Conservation (phyloP, 768 basidiomycete genomes). For the Xerocomellus chrysenteron region DNA sequence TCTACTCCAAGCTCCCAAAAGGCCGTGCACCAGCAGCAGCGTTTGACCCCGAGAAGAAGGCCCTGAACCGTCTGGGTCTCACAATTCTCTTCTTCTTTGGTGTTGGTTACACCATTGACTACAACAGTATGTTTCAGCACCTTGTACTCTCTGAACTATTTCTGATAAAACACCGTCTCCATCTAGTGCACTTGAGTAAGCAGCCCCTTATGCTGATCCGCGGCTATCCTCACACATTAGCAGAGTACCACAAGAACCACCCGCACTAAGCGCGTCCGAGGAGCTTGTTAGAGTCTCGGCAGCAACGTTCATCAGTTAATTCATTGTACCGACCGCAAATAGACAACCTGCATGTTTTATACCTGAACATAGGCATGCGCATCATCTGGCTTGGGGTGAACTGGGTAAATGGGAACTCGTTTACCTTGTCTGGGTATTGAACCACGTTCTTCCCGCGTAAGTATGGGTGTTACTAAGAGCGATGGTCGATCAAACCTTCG, state of each 20-base stretch:
- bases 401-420: background rate
- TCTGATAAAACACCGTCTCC: conserved; percentile 7
- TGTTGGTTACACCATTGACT: conserved; percentile 80
- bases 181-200: conserved; percentile 82
- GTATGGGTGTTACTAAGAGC: background rate
- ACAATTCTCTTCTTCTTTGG: conserved; percentile 60
- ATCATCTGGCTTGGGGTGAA: conserved; percentile 1
- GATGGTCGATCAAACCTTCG: background rate
- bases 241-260: conserved; percentile 91
- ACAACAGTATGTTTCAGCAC: conserved; percentile 66
- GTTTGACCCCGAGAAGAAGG: conserved; percentile 81
- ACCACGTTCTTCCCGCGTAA: background rate
- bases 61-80: conserved; percentile 49
- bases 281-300: background rate
- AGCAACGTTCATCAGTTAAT: conserved; percentile 7
- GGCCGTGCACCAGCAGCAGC: conserved; percentile 65
- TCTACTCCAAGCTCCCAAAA: conserved; percentile 97
- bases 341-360: conserved; percentile 21
- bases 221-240: conserved; percentile 23
- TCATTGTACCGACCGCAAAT: conserved; percentile 26
- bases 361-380: conserved; percentile 2
- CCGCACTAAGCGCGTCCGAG: conserved; percentile 52
- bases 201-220: conserved; percentile 11
- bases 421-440: background rate
- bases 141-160: background rate